phyloP scores from a whole-genome alignment of 768 basidiomycete species.

The Pleurotus giganteus region DNA sequence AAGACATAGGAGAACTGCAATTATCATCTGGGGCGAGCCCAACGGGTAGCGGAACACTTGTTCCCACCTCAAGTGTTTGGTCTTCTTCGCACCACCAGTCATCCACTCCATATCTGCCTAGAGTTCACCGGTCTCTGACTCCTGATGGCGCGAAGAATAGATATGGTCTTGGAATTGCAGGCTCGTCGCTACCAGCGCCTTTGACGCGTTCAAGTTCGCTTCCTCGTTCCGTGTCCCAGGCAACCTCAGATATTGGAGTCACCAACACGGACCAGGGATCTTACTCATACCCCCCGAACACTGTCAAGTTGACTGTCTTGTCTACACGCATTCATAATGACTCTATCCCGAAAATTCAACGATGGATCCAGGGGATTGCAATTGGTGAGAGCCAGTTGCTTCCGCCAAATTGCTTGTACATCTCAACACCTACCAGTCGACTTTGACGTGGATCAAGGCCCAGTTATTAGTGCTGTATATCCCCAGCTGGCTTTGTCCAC shows the following conservation, averaged over 20 bases:
- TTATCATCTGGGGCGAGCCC: background rate
- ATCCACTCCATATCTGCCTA: background rate
- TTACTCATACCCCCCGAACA: background rate
- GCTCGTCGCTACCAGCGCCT: background rate
- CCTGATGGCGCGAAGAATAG: background rate
- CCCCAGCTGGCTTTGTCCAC: conserved; percentile 64
- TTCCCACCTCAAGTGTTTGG: background rate
- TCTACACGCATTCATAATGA: background rate
- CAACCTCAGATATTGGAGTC: background rate
- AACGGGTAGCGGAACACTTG: background rate
- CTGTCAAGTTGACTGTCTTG: background rate
- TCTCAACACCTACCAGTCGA: conserved; percentile 51
- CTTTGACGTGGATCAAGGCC: conserved; percentile 88
- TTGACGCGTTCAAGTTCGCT: background rate
- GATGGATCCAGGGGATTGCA: conserved; percentile 14
- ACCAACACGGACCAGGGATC: background rate
- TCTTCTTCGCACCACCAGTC: background rate
- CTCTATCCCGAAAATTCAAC: conserved; percentile 8
- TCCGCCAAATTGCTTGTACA: background rate
- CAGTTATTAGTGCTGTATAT: conserved; percentile 68
- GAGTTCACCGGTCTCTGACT: background rate
- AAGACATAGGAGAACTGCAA: background rate
- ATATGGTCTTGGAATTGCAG: background rate
- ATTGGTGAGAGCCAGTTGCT: conserved; percentile 3
- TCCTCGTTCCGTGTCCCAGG: background rate